A percentile compares a stretch with the other conserved stretches of the same genome.
phyloP scores from a whole-genome alignment of 345 rosid genomes.

The Mangifera indica region DNA sequence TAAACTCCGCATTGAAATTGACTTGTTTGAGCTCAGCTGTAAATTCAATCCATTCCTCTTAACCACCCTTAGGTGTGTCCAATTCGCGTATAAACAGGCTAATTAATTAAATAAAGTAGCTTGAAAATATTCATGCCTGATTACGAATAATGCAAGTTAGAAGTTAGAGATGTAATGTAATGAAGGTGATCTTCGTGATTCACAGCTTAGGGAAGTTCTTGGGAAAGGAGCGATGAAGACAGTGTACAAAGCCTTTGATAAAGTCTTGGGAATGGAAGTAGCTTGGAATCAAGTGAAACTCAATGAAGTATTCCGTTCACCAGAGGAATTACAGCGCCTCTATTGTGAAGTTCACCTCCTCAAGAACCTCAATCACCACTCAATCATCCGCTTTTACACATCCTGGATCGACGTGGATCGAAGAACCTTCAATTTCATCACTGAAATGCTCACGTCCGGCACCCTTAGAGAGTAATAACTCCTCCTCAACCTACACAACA shows the following conservation, averaged over 20 bases:
- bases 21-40: no score
- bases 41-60: no score
- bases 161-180: no score
- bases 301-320: constrained; percentile 67
- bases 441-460: constrained; percentile 94
- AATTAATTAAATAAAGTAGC: no score
- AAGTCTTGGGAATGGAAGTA: constrained; percentile 82
- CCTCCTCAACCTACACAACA: not conserved
- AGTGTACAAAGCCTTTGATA: constrained; percentile 89
- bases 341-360: constrained; percentile 94
- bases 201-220: constrained; percentile 72
- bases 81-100: no score
- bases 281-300: constrained; percentile 96
- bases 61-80: no score
- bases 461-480: constrained; percentile 68
- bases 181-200: not conserved
- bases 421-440: constrained; percentile 87
- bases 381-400: constrained; percentile 62
- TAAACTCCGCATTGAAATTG: no score
- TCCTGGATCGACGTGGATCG: constrained; percentile 80
- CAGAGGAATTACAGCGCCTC: constrained; percentile 75
- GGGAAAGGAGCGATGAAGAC: constrained; percentile 97
- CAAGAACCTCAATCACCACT: constrained; percentile 69
- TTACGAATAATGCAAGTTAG: no score
- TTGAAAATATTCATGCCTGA: no score